These are phyloP conservation scores for Ophiostoma perfectum DNA, from an alignment of 2,329 filamentous ascomycete species.

Conservation along the genomic window DNA sequence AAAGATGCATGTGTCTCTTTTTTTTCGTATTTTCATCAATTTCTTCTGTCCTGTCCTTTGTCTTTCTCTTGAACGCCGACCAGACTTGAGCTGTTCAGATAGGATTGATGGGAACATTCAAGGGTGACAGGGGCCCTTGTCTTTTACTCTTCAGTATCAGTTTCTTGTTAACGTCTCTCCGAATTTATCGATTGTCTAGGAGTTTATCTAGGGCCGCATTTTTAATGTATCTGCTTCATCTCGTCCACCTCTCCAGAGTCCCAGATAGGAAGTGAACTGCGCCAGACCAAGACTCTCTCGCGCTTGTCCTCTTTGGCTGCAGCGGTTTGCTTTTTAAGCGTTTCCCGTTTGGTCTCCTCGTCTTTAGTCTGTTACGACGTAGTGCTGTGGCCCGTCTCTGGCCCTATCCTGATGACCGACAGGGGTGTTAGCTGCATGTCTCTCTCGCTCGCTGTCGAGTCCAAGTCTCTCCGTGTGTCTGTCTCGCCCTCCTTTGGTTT, in stretches of 20 bases:
- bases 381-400: conserved; percentile 1
- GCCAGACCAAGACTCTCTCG: conserved; percentile 10
- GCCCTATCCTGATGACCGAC: conserved; percentile 14
- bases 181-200: background rate
- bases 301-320: conserved; percentile 11
- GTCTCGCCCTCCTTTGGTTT: conserved; percentile 13
- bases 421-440: conserved; percentile 12
- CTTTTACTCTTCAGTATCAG: background rate
- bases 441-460: background rate
- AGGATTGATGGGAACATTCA: background rate
- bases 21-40: too few species aligned
- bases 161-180: background rate
- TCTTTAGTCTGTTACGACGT: background rate
- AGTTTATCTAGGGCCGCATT: too few species aligned
- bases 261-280: conserved; percentile 12
- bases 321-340: conserved; percentile 9
- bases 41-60: too few species aligned
- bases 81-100: too few species aligned
- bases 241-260: background rate
- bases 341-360: background rate
- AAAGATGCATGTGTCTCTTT: too few species aligned
- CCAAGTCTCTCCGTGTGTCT: background rate
- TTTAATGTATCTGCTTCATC: background rate
- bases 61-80: too few species aligned
- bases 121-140: background rate